Base-by-base conservation (phyloP, 106 monocot species). In the Chionographis japonica region DNA sequence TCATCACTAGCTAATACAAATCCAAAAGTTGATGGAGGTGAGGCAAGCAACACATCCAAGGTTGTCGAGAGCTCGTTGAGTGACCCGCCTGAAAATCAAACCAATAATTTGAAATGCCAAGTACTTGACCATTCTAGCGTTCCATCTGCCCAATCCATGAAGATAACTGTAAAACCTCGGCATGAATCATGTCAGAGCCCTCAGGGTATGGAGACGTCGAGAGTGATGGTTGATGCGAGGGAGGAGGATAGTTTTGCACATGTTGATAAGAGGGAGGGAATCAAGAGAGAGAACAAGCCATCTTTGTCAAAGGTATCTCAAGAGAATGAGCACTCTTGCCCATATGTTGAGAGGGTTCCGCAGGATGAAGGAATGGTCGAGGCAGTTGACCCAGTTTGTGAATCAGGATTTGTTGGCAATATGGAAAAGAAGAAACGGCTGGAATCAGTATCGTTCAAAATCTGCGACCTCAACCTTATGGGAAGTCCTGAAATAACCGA, bases 401-500 rank as follows among this genome's bases (percentile, higher is more conserved):
- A 78, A 69, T 46, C 57, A 9, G 80, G 75, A 40, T 35, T 79
- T 54, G 7, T 40, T 56, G 65, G 61, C 9, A 68, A 57, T 10
- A 17, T 80, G 36, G 77, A 84, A 82, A 76, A 83, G 43, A 80
- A 78, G 57, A 85, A 75, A 46, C 74, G 72, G 11, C 46, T 69
- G 42, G 36, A 68, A 15, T 27, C 81, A 15, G 67, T 61, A 12
- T 83, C 90, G 10, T 86, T 86, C 72, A 90, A 83, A 53, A 83
- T 75, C 35, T 74, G 72, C 16, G 90, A 90, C 71, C 90, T 90
- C 27, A 90, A 90, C 67, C 80, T 90, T 42, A 72, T 83, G 67
- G 78, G 68, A 60, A 17, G 61, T 18, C 77, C 77, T 37, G 86
- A 90, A 54, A 78, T 80, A 54, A 65, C 70, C 65, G 85, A 89